These are phyloP conservation scores for Physcomitrellopsis africana DNA, from an alignment of 225 moss, liverwort and hornwort genomes.

Conservation along the genomic window DNA sequence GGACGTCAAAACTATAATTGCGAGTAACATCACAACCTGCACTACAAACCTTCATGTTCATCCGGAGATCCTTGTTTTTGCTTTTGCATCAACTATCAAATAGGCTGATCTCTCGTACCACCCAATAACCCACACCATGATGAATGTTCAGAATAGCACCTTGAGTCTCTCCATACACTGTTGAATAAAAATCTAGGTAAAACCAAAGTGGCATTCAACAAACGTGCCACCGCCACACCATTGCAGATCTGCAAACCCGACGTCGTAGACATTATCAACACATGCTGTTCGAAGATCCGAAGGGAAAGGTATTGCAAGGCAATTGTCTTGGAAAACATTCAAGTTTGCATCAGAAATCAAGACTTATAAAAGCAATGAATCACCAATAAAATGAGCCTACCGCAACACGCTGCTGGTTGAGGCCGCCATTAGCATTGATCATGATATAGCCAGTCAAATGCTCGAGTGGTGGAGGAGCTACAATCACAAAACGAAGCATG, in stretches of 20 bases:
- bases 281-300: not conserved
- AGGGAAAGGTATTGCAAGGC: not conserved
- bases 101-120: constrained; percentile 6
- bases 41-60: not conserved
- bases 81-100: constrained; percentile 1
- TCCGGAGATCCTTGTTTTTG: not conserved
- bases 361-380: not conserved
- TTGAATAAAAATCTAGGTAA: constrained; percentile 82
- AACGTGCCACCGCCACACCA: constrained; percentile 87
- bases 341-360: not conserved
- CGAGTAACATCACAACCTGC: constrained; percentile 2
- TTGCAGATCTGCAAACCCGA: constrained; percentile 78
- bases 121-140: not conserved
- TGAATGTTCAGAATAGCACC: constrained; percentile 49
- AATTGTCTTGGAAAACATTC: not conserved
- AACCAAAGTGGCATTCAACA: constrained; percentile 94
- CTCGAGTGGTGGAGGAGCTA: constrained; percentile 64
- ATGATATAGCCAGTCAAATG: constrained; percentile 77
- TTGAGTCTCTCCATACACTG: constrained; percentile 91
- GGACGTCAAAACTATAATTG: not conserved
- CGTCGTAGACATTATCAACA: constrained; percentile 12
- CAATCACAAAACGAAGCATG: constrained; percentile 29
- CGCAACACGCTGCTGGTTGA: constrained; percentile 98
- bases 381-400: constrained; percentile 42
- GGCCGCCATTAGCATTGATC: constrained; percentile 92